Base-by-base conservation (phyloP, 768 basidiomycete species). In the Gloeopeniophorella convolvens region DNA sequence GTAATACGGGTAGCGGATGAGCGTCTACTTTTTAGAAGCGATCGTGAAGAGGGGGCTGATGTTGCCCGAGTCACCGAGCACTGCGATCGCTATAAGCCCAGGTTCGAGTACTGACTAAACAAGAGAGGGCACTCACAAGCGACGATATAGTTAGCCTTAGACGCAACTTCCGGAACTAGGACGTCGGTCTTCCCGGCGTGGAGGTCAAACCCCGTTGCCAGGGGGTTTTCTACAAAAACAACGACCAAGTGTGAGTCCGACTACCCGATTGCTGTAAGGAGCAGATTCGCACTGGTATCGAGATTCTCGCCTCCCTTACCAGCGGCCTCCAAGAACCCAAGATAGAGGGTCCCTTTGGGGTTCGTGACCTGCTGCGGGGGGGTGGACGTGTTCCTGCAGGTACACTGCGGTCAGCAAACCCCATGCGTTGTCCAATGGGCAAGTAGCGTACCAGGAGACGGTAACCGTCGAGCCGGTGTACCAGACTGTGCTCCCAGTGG, bases 31-130 rank as follows among this genome's bases (percentile, higher is more conserved):
- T 24, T 45, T 26, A 7, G 18, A 10, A 18, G 12, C 40, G 53
- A 89, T 89, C 1, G 72, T 77, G 61, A 89, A 87, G 32, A 66
- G 15, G 0, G 76, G 76, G 59, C 77, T 82, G 8, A 63, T 56
- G 54, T 89, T 78, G 10, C 85, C 85, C 12, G 81, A 83, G 59
- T 83, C 78, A 23, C 85, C 85, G 55, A 82, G 68, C 34, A 84
- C 84, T 85, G 51, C 43, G 4, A 30, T 58, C 2, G 18, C 51
- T 21, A 49, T 50, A 20, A 48, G 21, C 11, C 12, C 42, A 36
- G 49, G 44, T 7, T 50, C n/a, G 32, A 23, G 16, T 10, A 27
- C 21, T 18, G 39, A 21, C 24, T 5, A 26, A 20, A 10, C 23
- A 11, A 16, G 5, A 12, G 5, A 48, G 24, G 3, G 28, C n/a